These are phyloP conservation scores for Microcyclosporella mali DNA, from an alignment of 2,329 filamentous ascomycete species.

Conservation along the genomic window DNA sequence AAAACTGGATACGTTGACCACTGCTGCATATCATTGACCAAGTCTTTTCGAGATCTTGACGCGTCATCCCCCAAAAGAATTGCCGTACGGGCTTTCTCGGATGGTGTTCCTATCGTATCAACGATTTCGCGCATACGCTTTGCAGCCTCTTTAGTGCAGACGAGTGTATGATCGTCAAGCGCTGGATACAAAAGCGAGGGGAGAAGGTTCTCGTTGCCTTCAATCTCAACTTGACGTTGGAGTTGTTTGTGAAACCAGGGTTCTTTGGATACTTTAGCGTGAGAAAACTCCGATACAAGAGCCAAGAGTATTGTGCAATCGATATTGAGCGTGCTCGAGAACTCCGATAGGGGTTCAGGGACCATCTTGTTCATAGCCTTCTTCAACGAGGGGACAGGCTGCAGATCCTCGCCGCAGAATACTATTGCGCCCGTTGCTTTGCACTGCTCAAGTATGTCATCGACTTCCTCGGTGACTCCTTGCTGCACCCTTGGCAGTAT, in stretches of 20 bases:
- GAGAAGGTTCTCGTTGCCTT: conserved; percentile 55
- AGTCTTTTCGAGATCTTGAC: conserved; percentile 26
- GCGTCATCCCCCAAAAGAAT: conserved; percentile 51
- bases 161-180: conserved; percentile 50
- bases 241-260: conserved; percentile 56
- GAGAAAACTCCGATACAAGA: conserved; percentile 66
- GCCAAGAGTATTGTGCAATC: conserved; percentile 67
- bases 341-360: conserved; percentile 33
- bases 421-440: conserved; percentile 43
- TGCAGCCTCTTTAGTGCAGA: conserved; percentile 62
- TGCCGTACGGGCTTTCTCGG: conserved; percentile 54
- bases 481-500: conserved; percentile 55
- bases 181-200: conserved; percentile 58
- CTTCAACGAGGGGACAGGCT: conserved; percentile 17
- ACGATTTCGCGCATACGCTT: conserved; percentile 63
- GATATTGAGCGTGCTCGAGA: conserved; percentile 49
- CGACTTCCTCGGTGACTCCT: conserved; percentile 49
- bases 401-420: conserved; percentile 27
- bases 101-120: conserved; percentile 55
- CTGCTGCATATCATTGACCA: conserved; percentile 30
- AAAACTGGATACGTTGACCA: conserved; percentile 53
- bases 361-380: conserved; percentile 30
- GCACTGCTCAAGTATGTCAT: conserved; percentile 51
- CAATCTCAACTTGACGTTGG: conserved; percentile 58
- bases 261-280: conserved; percentile 44